Percentiles rank a stretch among this genome's conserved stretches.
Evolutionary conservation across 176 grass and related monocot species (phyloP).

Genomic region (Juncus inflexus): DNA sequence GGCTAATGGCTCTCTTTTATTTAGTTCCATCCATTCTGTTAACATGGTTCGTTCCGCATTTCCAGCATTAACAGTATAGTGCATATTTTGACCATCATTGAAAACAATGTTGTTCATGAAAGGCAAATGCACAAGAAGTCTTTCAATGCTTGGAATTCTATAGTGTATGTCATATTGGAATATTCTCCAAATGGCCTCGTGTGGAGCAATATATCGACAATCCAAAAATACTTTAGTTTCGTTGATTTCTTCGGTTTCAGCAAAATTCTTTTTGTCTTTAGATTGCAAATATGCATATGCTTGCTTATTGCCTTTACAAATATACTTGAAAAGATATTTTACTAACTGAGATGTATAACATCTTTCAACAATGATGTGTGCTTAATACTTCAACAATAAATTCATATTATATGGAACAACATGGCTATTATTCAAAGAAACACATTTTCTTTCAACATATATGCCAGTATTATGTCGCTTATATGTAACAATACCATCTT

Average conservation of each 20-base stretch:
- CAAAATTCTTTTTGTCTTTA: background rate
- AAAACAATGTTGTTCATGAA: background rate
- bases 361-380: constrained; percentile 22
- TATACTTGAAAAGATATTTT: constrained; percentile 33
- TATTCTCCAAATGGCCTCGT: constrained; percentile 38
- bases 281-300: background rate
- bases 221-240: constrained; percentile 40
- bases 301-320: background rate
- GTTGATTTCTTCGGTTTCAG: background rate
- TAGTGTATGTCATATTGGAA: constrained; percentile 26
- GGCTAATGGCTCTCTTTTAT: constrained; percentile 15
- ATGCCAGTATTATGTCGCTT: constrained; percentile 9
- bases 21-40: constrained; percentile 24
- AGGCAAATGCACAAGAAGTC: constrained; percentile 20
- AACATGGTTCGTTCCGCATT: background rate
- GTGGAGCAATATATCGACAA: constrained; percentile 31
- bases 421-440: constrained; percentile 8
- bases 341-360: constrained; percentile 17
- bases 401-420: constrained; percentile 8
- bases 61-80: background rate
- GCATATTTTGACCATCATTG: background rate
- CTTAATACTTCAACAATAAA: constrained; percentile 19
- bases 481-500: no score
- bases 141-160: constrained; percentile 25
- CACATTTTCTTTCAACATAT: constrained; percentile 16